phyloP scores from a whole-genome alignment of 208 protist species.

The Wallacemonas collosoma region DNA sequence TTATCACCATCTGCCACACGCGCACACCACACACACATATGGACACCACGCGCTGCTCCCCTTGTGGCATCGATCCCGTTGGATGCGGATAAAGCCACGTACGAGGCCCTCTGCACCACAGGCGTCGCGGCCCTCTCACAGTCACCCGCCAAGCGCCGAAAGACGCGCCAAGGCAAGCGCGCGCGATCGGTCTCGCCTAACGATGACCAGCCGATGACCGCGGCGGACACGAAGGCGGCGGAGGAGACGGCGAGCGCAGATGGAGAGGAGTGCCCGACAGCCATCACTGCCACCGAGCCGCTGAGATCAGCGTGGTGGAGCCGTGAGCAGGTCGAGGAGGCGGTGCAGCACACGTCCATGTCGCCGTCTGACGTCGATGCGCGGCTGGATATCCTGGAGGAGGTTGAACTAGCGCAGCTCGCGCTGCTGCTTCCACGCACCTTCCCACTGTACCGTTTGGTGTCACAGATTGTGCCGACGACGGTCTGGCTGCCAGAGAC shows the following conservation, averaged over 20 bases:
- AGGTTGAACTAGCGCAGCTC: conserved; percentile 66
- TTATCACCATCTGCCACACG: neutral
- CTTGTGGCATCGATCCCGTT: conserved; percentile 26
- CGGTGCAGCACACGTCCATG: neutral
- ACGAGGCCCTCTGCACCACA: conserved; percentile 49
- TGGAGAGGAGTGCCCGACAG: no score
- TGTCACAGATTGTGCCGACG: conserved; percentile 69
- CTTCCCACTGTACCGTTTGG: conserved; percentile 48
- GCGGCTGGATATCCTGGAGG: conserved; percentile 53
- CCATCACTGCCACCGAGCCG: no score
- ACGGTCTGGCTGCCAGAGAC: conserved; percentile 22
- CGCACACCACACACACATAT: conserved; percentile 12
- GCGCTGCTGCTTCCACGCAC: conserved; percentile 60
- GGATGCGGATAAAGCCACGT: conserved; percentile 42
- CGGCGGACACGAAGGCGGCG: neutral
- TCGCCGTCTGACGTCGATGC: conserved; percentile 28
- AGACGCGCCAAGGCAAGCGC: neutral
- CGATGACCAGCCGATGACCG: neutral
- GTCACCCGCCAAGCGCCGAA: neutral
- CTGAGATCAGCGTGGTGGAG: neutral
- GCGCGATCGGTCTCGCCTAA: neutral
- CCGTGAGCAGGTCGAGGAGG: neutral
- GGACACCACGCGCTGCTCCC: neutral
- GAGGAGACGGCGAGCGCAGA: no score
- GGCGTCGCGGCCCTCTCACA: conserved; percentile 22